These are phyloP conservation scores for Elsinoe perseae DNA, from an alignment of 2,329 filamentous ascomycete species.

Conservation along the genomic window DNA sequence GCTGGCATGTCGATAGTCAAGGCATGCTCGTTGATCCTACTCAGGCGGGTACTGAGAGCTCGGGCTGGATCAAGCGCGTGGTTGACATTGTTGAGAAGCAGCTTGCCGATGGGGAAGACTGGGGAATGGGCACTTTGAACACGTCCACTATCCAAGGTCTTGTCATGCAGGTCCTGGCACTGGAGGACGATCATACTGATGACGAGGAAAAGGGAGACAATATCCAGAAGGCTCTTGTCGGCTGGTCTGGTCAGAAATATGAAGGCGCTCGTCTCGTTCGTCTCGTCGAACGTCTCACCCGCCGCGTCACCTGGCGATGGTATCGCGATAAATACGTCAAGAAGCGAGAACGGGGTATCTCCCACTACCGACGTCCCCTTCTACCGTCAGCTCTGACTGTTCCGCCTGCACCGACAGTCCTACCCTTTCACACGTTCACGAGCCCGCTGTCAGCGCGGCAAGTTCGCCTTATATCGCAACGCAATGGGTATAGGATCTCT, in stretches of 20 bases:
- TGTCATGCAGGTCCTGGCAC: conserved; percentile 39
- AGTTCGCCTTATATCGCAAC: conserved; percentile 86
- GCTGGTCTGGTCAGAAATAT: conserved; percentile 69
- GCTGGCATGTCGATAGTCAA: conserved; percentile 84
- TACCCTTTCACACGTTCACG: conserved; percentile 97
- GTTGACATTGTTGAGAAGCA: conserved; percentile 86
- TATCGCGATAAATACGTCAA: conserved; percentile 73
- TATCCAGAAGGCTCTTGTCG: conserved; percentile 32
- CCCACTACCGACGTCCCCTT: conserved; percentile 62
- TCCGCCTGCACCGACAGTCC: conserved; percentile 82
- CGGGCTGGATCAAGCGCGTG: conserved; percentile 81
- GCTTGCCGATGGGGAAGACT: conserved; percentile 73
- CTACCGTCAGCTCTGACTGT: conserved; percentile 66
- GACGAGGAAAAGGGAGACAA: conserved; percentile 31
- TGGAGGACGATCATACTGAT: conserved; percentile 28
- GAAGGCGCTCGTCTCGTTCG: conserved; percentile 81
- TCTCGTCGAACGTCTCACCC: conserved; percentile 76
- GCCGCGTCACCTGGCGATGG: conserved; percentile 71
- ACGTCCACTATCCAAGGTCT: conserved; percentile 35
- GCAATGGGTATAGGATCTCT: conserved; percentile 88
- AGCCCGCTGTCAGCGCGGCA: conserved; percentile 86
- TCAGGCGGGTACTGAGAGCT: conserved; percentile 51
- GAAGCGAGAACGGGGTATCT: conserved; percentile 47
- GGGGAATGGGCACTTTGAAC: conserved; percentile 66
- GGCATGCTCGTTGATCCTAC: conserved; percentile 74